Evolutionary conservation across 352 stramenopile genomes (phyloP).

Genomic region (Pythium diclinum): DNA sequence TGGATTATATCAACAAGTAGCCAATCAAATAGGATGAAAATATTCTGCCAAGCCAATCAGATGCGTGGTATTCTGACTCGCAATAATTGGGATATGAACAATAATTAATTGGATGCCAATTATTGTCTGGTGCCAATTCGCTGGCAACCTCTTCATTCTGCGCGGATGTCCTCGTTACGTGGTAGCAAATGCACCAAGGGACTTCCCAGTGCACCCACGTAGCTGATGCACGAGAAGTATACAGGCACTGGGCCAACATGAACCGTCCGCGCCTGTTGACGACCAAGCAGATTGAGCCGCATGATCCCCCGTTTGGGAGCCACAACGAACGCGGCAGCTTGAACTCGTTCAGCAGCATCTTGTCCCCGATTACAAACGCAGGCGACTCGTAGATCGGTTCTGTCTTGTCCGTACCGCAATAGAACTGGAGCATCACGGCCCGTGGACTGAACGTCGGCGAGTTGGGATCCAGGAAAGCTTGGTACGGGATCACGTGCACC

Average conservation of each 20-base stretch:
- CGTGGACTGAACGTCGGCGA: conserved; percentile 67
- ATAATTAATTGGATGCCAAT: conserved; percentile 1
- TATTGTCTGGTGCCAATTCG: neutral
- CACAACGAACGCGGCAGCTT: conserved; percentile 44
- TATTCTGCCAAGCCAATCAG: conserved; percentile 7
- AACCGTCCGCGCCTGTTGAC: conserved; percentile 31
- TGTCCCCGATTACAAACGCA: conserved; percentile 47
- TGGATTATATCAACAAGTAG: neutral
- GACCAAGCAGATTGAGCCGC: conserved; percentile 17
- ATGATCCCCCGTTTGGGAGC: conserved; percentile 31
- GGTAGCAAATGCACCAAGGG: too few species aligned
- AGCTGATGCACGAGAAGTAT: conserved; percentile 14
- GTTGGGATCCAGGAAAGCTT: conserved; percentile 72
- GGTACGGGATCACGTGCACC: conserved; percentile 67
- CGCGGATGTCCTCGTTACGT: too few species aligned
- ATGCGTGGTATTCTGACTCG: neutral
- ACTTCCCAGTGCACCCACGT: conserved; percentile 1
- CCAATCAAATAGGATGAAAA: conserved; percentile 6
- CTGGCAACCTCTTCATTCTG: too few species aligned
- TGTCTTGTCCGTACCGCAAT: conserved; percentile 4
- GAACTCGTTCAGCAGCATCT: conserved; percentile 69
- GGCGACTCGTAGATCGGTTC: conserved; percentile 49
- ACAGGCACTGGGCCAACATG: conserved; percentile 29
- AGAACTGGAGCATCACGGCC: conserved; percentile 56
- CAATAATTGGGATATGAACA: neutral